Conservation (phyloP, 139 green algal species). For the Chlorella sp. region DNA sequence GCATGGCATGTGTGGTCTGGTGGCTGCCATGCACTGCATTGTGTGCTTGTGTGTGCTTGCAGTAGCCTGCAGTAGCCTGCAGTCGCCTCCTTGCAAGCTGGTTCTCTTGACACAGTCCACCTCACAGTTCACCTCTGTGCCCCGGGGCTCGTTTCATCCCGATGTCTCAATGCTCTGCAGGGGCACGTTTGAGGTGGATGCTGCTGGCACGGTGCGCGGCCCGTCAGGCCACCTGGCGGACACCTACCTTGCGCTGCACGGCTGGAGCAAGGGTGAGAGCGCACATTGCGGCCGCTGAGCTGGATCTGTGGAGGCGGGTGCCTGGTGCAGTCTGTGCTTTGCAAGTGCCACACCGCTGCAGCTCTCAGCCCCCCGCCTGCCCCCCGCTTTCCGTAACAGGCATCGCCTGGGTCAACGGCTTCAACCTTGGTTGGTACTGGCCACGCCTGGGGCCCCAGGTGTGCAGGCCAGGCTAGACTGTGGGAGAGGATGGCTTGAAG, state of each 20-base stretch:
- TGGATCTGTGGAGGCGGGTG: too few relatives aligned
- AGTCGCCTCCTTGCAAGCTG: not conserved
- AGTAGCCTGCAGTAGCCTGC: not conserved
- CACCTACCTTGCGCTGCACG: constrained; percentile 54
- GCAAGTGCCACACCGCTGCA: too few relatives aligned
- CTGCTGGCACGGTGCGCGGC: not conserved
- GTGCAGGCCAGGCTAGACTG: not conserved
- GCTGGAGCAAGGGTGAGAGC: constrained; percentile 51
- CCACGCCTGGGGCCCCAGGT: constrained; percentile 10
- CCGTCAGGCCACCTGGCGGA: constrained; percentile 39
- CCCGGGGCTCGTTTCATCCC: too few relatives aligned
- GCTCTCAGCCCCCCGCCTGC: too few relatives aligned
- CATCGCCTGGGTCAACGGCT: constrained; percentile 66
- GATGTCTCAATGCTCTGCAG: constrained; percentile 1
- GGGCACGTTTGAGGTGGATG: constrained; percentile 10
- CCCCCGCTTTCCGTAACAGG: not conserved
- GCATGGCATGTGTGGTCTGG: too few relatives aligned
- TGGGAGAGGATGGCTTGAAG: too few relatives aligned
- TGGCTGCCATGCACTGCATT: too few relatives aligned
- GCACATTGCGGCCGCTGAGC: too few relatives aligned
- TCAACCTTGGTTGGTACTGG: constrained; percentile 68
- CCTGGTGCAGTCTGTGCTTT: too few relatives aligned
- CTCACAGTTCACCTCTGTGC: too few relatives aligned
- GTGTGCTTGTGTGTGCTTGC: too few relatives aligned
- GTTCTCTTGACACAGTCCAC: too few relatives aligned